Evolutionary conservation across 768 basidiomycete species (phyloP), one percentile per base, ranked within the genome.

Genomic region (Lentinula raphanica): DNA sequence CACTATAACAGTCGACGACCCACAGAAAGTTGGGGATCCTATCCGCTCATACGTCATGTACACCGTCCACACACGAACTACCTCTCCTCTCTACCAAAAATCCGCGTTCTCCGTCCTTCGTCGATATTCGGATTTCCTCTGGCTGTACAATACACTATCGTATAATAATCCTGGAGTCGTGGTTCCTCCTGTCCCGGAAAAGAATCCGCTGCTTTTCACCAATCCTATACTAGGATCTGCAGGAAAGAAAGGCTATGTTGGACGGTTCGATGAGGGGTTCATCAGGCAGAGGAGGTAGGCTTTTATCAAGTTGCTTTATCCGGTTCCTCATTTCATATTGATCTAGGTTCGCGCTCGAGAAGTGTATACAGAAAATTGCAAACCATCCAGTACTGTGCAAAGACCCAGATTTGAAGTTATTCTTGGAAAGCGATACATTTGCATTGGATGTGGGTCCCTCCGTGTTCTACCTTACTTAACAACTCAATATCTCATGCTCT

Each of bases 111-210:
- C 94, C 2, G 97, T 98, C 53, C 84, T 99, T 1, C 83, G 97
- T n/a, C 87, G 97, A 31, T 99, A 97, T 72, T 94, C 92, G 5
- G 96, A 99, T 71, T 99, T 98, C 66, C 81, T 98, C 19, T 98
- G 97, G 97, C 72, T 99, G 1, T 97, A 92, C 70, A 93, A 94
- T 66, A 85, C 88, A 0, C 80, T 99, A 1, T 87, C 86, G 0
- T 69, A 73, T 63, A 98, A 98, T 71, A 98, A 98, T 67, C 95
- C 96, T 3, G 97, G 97, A 8, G 94, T 98, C 2, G 89, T 98
- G 38, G 94, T 99, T 0, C 97, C 97, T 7, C 96, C 96, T 0
- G 91, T 90, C 5, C 97, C 97, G 0, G 97, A 96, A 70, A 99
- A 99, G 78, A 92, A 89, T 60, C 76, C 92, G 0, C 92, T 53